Evolutionary conservation across 495 filamentous ascomycete genomes (phyloP), one percentile per base, ranked within the genome.

Genomic region (Tirmania nivea): DNA sequence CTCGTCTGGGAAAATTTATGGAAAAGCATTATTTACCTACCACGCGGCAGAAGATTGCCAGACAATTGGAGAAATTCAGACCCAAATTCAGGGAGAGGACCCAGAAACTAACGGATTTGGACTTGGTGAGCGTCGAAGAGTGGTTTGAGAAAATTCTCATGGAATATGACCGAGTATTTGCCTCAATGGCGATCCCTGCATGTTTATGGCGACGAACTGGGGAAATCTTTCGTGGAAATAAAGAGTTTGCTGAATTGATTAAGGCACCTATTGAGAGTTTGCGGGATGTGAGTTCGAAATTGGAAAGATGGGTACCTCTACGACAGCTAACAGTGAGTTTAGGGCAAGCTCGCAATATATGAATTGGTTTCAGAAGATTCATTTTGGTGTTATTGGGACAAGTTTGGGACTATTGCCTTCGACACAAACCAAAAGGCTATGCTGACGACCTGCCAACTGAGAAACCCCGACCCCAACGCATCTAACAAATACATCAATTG

Each of bases 161-260:
- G 78, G 90, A 95, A 63, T 95, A 94, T 60, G 90, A 99, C 65
- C 84, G 90, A 39, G 86, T 99, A 10, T 99, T 99, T 69, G 92
- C 90, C 11, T 92, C 86, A 66, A 96, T 99, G 90, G 89, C 90
- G 20, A 88, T 96, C 55, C 90, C 90, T 3, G 90, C 90, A 35
- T 99, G 90, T 67, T 92, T 88, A 64, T 99, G 90, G 90, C 77
- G 92, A 59, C 75, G 90, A 63, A 96, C 90, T 0, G 90, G 90
- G 14, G 90, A 96, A 67, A 96, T 99, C 48, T 95, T 94, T 65
- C 78, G 92, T 55, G 90, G 89, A 2, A 99, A 99, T 65, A 93
- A 89, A 60, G 90, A 96, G 66, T 96, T 99, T 88, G 92, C 90
- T 21, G 86, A 95, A 66, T 73, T 99, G 47, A 90, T 99, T 54